phyloP scores from a whole-genome alignment of 306 rosid species.

The Corylus americana region DNA sequence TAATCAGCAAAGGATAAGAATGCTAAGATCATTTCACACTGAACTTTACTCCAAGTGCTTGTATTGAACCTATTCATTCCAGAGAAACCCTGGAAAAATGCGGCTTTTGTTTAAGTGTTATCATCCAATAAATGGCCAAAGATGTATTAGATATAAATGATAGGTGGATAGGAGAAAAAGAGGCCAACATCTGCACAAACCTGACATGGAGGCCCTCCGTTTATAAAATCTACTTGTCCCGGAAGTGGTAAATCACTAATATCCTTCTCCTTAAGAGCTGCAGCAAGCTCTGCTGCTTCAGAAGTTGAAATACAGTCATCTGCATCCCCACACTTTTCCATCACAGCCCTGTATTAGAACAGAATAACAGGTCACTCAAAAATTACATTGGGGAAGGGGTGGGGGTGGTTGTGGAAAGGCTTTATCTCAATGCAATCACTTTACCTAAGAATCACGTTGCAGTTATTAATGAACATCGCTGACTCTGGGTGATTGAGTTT shows the following conservation, averaged over 20 bases:
- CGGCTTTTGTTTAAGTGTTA: background rate
- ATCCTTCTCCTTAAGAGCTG: constrained; percentile 54
- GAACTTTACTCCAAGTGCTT: constrained; percentile 97
- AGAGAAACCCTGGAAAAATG: constrained; percentile 74
- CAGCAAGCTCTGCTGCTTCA: constrained; percentile 79
- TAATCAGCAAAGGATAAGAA: constrained; percentile 94
- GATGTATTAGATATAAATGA: background rate
- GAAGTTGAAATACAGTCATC: constrained; percentile 88
- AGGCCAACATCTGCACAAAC: constrained; percentile 35
- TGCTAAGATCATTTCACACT: constrained; percentile 96
- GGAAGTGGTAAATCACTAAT: constrained; percentile 71
- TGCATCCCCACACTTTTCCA: constrained; percentile 82
- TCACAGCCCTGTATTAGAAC: constrained; percentile 70
- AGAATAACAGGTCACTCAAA: constrained; percentile 14
- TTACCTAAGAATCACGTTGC: constrained; percentile 91
- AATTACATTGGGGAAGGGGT: background rate
- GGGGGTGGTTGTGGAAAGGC: background rate
- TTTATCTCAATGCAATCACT: background rate
- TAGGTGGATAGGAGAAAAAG: constrained; percentile 8
- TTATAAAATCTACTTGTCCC: constrained; percentile 93
- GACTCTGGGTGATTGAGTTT: constrained; percentile 82
- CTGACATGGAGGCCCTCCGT: constrained; percentile 99
- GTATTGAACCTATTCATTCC: constrained; percentile 96
- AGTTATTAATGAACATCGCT: constrained; percentile 70
- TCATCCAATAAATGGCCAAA: background rate